Conservation (phyloP, 148 eudicot species). For the Vaccinium macrocarpon region DNA sequence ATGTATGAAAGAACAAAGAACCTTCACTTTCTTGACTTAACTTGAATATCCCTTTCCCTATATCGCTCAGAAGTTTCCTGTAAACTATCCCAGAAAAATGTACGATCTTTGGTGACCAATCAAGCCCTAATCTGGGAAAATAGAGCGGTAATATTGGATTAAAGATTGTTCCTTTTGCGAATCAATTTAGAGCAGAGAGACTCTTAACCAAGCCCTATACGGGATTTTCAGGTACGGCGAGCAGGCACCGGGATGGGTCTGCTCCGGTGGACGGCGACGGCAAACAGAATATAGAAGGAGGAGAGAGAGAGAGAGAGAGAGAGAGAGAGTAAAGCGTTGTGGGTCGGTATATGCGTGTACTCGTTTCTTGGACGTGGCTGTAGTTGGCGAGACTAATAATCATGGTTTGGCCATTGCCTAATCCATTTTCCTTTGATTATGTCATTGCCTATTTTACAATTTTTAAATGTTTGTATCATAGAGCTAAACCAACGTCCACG, state of each 20-base stretch:
- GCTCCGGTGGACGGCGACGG: constrained; percentile 2
- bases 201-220: not conserved
- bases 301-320: not conserved
- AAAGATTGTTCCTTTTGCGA: not conserved
- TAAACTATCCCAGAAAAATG: constrained; percentile 6
- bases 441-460: too few relatives aligned
- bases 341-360: not conserved
- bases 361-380: not conserved
- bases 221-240: constrained; percentile 7
- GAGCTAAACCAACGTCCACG: too few relatives aligned
- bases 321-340: constrained; percentile 11
- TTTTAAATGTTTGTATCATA: too few relatives aligned
- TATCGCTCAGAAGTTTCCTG: not conserved
- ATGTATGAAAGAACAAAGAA: not conserved
- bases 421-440: too few relatives aligned
- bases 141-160: not conserved
- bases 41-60: not conserved
- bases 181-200: not conserved
- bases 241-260: not conserved
- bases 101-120: constrained; percentile 5
- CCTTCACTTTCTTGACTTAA: not conserved
- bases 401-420: not conserved
- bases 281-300: not conserved
- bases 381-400: constrained; percentile 6
- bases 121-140: constrained; percentile 4